phyloP scores from a whole-genome alignment of 2,329 filamentous ascomycete genomes.

The Venturia effusa region DNA sequence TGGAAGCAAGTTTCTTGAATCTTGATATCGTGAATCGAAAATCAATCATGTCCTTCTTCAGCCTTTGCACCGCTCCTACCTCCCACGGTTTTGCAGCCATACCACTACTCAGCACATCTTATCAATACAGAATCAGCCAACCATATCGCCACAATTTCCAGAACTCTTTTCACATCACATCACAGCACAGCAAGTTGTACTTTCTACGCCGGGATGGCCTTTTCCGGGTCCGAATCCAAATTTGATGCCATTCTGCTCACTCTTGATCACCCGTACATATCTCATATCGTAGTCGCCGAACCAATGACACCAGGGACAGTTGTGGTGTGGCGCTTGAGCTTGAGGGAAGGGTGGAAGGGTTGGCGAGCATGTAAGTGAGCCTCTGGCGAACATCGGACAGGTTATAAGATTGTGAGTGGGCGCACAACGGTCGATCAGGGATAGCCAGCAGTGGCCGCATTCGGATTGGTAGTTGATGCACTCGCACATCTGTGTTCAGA shows the following conservation, averaged over 20 bases:
- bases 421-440: constrained; percentile 34
- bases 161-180: constrained; percentile 6
- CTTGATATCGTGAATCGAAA: neutral
- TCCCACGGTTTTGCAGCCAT: neutral
- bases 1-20: neutral
- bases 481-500: constrained; percentile 32
- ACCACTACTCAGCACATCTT: neutral
- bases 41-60: neutral
- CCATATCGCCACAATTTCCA: neutral
- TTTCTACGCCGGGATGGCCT: neutral
- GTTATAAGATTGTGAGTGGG: constrained; percentile 28
- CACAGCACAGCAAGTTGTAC: constrained; percentile 5
- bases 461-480: constrained; percentile 34
- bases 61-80: neutral
- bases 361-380: neutral
- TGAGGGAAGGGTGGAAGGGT: neutral
- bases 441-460: constrained; percentile 40
- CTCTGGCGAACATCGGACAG: constrained; percentile 26
- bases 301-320: constrained; percentile 19
- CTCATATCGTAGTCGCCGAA: constrained; percentile 14
- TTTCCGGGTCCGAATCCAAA: constrained; percentile 10
- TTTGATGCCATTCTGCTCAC: constrained; percentile 6
- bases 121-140: neutral
- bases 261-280: constrained; percentile 1
- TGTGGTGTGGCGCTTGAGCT: constrained; percentile 12